A percentile compares a stretch with the other conserved stretches of the same genome.
phyloP scores from a whole-genome alignment of 306 rosid genomes.

The Quillaja saponaria region DNA sequence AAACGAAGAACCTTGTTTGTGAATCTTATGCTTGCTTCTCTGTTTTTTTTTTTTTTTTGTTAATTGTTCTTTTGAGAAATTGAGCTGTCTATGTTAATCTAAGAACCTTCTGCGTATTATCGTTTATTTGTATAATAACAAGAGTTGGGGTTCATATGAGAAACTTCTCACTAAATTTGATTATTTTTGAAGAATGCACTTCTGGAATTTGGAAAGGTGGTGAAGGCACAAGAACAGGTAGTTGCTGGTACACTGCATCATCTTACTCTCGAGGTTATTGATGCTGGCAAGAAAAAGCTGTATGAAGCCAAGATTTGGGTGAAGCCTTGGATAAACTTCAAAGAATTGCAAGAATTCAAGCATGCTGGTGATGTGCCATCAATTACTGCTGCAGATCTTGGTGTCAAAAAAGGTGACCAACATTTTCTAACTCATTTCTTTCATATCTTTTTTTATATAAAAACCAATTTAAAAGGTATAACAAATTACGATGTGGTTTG shows the following conservation, averaged over 20 bases:
- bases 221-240: constrained; percentile 68
- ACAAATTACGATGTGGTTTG: no score
- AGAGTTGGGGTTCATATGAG: no score
- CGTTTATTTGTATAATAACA: no score
- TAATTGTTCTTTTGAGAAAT: no score
- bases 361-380: constrained; percentile 47
- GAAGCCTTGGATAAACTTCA: constrained; percentile 79
- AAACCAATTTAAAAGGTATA: constrained; percentile 4
- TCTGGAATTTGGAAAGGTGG: constrained; percentile 71
- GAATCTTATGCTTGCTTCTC: background rate
- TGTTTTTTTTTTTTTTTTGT: no score
- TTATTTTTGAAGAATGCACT: constrained; percentile 56
- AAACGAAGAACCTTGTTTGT: no score
- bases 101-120: no score
- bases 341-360: constrained; percentile 82
- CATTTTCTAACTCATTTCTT: constrained; percentile 7
- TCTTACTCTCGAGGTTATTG: constrained; percentile 69
- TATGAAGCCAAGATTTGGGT: constrained; percentile 94
- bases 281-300: constrained; percentile 70
- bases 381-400: constrained; percentile 68
- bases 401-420: constrained; percentile 56
- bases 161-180: no score
- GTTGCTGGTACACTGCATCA: constrained; percentile 81
- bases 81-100: no score
- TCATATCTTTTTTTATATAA: constrained; percentile 1